phyloP scores from a whole-genome alignment of 2,329 filamentous ascomycete species.

The Xenosphaeropsis pyriputrescens region DNA sequence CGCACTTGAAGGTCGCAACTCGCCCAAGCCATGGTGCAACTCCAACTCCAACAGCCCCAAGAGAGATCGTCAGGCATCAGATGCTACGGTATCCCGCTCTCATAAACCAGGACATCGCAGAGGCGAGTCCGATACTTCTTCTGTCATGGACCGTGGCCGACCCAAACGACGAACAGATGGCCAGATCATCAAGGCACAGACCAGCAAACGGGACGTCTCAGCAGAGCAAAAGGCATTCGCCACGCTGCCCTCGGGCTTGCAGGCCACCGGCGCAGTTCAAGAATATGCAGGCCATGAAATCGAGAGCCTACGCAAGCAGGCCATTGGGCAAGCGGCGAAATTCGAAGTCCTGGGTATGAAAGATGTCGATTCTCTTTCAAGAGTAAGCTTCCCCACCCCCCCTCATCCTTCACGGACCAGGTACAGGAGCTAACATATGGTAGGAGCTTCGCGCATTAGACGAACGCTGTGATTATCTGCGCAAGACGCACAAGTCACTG shows the following conservation, averaged over 20 bases:
- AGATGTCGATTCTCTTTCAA: constrained; percentile 51
- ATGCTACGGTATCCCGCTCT: constrained; percentile 9
- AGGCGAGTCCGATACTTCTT: constrained; percentile 39
- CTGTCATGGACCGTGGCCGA: constrained; percentile 46
- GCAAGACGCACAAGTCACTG: constrained; percentile 61
- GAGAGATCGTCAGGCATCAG: constrained; percentile 8
- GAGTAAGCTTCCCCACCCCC: constrained; percentile 24
- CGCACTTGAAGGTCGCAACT: constrained; percentile 8
- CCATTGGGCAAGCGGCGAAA: constrained; percentile 42
- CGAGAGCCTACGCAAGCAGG: constrained; percentile 39
- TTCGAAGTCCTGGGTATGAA: constrained; percentile 50
- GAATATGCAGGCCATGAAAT: constrained; percentile 34
- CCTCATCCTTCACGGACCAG: not conserved
- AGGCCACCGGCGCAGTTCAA: constrained; percentile 32
- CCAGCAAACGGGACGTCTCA: constrained; percentile 22
- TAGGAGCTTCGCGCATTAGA: constrained; percentile 65
- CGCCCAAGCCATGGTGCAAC: constrained; percentile 9
- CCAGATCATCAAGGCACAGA: constrained; percentile 20
- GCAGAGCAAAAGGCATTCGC: constrained; percentile 44
- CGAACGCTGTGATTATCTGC: constrained; percentile 64
- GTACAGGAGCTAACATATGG: constrained; percentile 1
- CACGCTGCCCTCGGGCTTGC: constrained; percentile 42
- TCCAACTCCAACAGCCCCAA: constrained; percentile 4
- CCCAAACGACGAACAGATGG: constrained; percentile 36
- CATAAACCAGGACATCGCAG: constrained; percentile 28